These are phyloP conservation scores for Diphasiastrum complanatum DNA, from an alignment of 83 land plant genomes.

Conservation along the genomic window DNA sequence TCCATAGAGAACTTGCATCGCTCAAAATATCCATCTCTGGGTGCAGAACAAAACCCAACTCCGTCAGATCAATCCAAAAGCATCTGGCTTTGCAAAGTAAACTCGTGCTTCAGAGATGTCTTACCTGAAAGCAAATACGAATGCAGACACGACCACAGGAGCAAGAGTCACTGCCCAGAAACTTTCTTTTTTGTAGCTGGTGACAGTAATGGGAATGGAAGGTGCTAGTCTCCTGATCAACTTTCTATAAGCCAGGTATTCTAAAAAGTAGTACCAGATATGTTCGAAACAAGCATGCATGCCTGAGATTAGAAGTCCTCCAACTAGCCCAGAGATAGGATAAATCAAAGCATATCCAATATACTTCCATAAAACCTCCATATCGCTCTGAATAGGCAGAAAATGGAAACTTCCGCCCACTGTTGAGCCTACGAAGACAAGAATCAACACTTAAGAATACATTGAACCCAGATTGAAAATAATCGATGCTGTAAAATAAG, in stretches of 20 bases:
- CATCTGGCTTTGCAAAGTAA: no score
- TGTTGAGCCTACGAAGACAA: no score
- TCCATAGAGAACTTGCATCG: conserved; percentile 4
- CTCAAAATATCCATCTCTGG: background rate
- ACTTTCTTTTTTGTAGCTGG: conserved; percentile 18
- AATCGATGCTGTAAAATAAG: no score
- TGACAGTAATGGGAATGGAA: conserved; percentile 14
- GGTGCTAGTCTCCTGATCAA: conserved; percentile 19
- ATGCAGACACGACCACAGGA: conserved; percentile 13
- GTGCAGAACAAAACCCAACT: background rate
- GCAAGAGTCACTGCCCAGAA: conserved; percentile 28
- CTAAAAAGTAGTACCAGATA: conserved; percentile 16
- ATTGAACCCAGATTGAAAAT: no score
- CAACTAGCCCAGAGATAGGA: conserved; percentile 20
- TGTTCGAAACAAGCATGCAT: conserved; percentile 23
- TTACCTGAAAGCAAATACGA: conserved; percentile 5
- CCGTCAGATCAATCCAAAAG: no score
- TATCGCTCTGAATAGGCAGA: no score
- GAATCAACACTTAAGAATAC: no score
- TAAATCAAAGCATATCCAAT: no score
- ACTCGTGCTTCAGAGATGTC: no score
- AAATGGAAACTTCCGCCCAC: no score
- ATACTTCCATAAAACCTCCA: no score
- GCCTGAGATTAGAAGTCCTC: conserved; percentile 1
- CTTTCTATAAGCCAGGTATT: background rate